Evolutionary conservation across 73 alveolate species (phyloP).

Genomic region (Tetrahymena borealis): DNA sequence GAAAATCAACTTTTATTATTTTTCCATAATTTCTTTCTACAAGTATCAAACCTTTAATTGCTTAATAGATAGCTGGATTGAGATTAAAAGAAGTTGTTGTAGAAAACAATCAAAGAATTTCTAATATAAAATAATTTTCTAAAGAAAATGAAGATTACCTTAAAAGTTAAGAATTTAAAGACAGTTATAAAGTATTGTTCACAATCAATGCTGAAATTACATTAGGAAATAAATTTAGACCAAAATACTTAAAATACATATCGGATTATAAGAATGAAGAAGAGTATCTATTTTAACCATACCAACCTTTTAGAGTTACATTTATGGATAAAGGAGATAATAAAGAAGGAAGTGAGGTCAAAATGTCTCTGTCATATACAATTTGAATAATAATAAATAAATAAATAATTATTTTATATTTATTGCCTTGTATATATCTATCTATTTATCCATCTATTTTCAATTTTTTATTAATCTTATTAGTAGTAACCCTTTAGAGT

Average conservation of each 20-base stretch:
- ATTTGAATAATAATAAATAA: not conserved
- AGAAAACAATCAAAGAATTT: not conserved
- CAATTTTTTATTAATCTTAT: too few relatives aligned
- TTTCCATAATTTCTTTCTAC: not conserved
- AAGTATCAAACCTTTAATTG: not conserved
- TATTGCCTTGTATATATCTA: too few relatives aligned
- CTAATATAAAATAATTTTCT: not conserved
- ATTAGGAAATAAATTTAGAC: not conserved
- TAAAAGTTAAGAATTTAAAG: not conserved
- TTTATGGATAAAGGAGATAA: not conserved
- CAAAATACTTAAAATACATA: not conserved
- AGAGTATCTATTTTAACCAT: not conserved
- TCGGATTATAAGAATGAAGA: not conserved
- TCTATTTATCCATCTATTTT: too few relatives aligned
- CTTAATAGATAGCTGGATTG: not conserved
- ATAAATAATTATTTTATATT: not conserved
- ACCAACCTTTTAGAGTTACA: not conserved
- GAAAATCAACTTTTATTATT: not conserved
- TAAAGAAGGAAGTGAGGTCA: not conserved
- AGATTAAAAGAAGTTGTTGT: not conserved
- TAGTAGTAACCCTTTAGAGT: too few relatives aligned
- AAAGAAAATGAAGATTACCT: not conserved
- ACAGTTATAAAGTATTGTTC: not conserved
- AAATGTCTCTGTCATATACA: not conserved
- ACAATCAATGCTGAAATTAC: not conserved